These are phyloP conservation scores for Ochromonadaceae sp. DNA, from an alignment of 352 stramenopile species.

Conservation along the genomic window DNA sequence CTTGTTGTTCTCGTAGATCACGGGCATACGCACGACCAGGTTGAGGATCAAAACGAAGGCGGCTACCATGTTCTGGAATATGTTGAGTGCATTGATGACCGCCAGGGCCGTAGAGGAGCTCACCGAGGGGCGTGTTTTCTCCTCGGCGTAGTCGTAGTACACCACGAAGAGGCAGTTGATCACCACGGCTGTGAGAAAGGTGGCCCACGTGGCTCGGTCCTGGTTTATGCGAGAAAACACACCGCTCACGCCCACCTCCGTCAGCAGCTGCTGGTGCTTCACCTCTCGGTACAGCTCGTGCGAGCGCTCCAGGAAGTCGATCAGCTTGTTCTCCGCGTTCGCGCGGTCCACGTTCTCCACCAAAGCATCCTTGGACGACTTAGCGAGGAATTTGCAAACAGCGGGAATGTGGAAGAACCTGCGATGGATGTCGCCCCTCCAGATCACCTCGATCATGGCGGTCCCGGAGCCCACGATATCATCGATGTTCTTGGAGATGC, in stretches of 20 bases:
- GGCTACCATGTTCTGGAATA: constrained; percentile 18
- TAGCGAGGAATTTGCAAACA: constrained; percentile 25
- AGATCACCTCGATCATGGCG: constrained; percentile 24
- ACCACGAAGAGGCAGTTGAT: constrained; percentile 25
- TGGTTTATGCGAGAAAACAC: constrained; percentile 28
- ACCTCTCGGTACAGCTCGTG: constrained; percentile 28
- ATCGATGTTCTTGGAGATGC: constrained; percentile 21
- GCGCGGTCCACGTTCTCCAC: constrained; percentile 23
- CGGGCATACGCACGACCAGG: constrained; percentile 25
- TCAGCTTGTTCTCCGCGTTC: constrained; percentile 25
- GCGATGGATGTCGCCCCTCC: constrained; percentile 23
- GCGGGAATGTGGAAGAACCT: constrained; percentile 29
- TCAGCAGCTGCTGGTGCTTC: constrained; percentile 25
- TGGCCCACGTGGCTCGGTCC: constrained; percentile 27
- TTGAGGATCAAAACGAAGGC: constrained; percentile 24
- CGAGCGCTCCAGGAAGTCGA: constrained; percentile 23
- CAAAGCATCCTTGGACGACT: constrained; percentile 23
- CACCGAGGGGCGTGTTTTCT: not conserved
- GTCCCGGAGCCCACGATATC: constrained; percentile 22
- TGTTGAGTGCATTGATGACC: constrained; percentile 22
- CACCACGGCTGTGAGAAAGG: constrained; percentile 22
- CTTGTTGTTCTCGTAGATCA: constrained; percentile 20
- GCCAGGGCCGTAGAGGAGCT: not conserved
- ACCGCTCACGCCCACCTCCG: constrained; percentile 15
- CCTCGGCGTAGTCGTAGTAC: constrained; percentile 7